Evolutionary conservation across 352 stramenopile genomes (phyloP).

Genomic region (Globisporangium canariense): DNA sequence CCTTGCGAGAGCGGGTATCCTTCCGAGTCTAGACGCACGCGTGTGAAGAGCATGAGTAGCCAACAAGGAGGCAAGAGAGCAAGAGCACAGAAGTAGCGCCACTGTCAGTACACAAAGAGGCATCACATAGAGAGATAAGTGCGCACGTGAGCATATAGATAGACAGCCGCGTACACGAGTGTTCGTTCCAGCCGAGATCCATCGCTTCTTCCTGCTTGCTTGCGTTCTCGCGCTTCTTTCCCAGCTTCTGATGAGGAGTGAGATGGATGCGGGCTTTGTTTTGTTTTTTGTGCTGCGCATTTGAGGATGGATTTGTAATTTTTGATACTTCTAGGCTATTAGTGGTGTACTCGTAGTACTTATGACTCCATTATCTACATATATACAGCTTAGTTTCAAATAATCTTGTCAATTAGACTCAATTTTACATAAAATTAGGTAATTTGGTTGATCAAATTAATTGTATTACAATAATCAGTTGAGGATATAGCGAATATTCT

Average conservation of each 20-base stretch:
- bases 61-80: not conserved
- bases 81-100: not conserved
- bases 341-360: too few species aligned
- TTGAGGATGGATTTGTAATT: not conserved
- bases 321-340: not conserved
- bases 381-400: too few species aligned
- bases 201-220: slow-evolving; percentile 23
- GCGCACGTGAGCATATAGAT: not conserved
- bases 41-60: slow-evolving; percentile 1
- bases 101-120: not conserved
- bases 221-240: not conserved
- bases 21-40: slow-evolving; percentile 22
- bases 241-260: not conserved
- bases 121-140: not conserved
- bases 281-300: not conserved
- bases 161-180: slow-evolving; percentile 56
- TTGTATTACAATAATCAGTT: too few species aligned
- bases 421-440: too few species aligned
- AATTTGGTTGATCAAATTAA: too few species aligned
- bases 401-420: too few species aligned
- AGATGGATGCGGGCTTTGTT: not conserved
- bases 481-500: too few species aligned
- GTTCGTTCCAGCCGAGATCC: slow-evolving; percentile 67
- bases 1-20: slow-evolving; percentile 35
- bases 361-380: too few species aligned